Evolutionary conservation across 2,329 filamentous ascomycete species (phyloP), one percentile per base, ranked within the genome.

Genomic region (Epichloe scottii): DNA sequence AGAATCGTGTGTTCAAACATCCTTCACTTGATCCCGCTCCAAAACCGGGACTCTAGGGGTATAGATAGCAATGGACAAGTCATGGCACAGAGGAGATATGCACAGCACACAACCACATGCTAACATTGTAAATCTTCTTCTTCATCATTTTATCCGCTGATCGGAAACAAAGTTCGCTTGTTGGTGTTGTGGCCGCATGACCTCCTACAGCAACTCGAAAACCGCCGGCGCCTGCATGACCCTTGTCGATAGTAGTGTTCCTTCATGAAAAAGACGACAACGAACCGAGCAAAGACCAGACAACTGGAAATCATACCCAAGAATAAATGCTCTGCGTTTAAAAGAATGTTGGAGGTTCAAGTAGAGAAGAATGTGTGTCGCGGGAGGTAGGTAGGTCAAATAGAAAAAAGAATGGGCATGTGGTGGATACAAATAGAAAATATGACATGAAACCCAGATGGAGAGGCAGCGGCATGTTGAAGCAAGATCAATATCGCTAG

Each of bases 401-500:
- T 12, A 46, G 26, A 23, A 12, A 17, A 46, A 48, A 19, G 46
- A 40, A 48, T 6, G n/a, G 14, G 23, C 17, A 48, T 37, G 45
- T 46, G 3, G 34, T 15, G 21, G 41, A 30, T 14, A 21, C 5
- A 38, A n/a, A 21, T 4, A 17, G 19, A 26, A 14, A 46, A 38
- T 46, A 38, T 19, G 38, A 14, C 46, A 48, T 48, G 3, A n/a
- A 39, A 41, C 23, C n/a, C 46, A 33, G 21, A 3, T 26, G 37
- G 46, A 48, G 37, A 41, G 23, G 38, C 23, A 40, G 37, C 21
- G n/a, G 23, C 38, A 37, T 17, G 10, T 42, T 37, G 39, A 43
- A 43, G n/a, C 45, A 51, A 39, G 14, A 43, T 37, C 40, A 26
- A 51, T 23, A 51, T 46, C 49, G 43, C 43, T 51, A 35, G 19